These are phyloP conservation scores for Haplosporangium gracile DNA, from an alignment of 192 early-diverging fungal genomes.

Conservation along the genomic window DNA sequence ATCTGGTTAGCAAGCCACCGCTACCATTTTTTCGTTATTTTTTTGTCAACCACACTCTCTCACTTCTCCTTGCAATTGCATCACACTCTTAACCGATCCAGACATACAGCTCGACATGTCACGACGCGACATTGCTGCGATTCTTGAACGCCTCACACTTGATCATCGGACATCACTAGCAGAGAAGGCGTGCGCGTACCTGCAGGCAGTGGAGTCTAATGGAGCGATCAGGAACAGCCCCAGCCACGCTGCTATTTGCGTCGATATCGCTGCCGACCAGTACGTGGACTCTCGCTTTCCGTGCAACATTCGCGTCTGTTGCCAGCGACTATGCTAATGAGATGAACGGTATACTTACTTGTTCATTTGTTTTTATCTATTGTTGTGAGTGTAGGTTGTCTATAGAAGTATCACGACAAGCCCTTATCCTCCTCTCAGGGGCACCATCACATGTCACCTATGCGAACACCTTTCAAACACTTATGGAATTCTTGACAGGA, in stretches of 20 bases:
- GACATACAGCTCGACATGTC: constrained; percentile 25
- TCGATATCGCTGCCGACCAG: constrained; percentile 47
- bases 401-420: constrained; percentile 37
- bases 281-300: constrained; percentile 2
- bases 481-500: constrained; percentile 21
- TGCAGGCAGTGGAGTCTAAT: constrained; percentile 40
- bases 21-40: not conserved
- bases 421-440: constrained; percentile 34
- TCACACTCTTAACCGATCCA: not conserved
- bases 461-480: constrained; percentile 20
- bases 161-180: constrained; percentile 48
- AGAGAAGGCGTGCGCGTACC: constrained; percentile 47
- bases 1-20: not conserved
- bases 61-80: too few species aligned
- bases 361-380: not conserved
- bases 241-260: constrained; percentile 50
- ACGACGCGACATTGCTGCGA: constrained; percentile 35
- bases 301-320: not conserved
- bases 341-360: not conserved
- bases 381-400: constrained; percentile 8
- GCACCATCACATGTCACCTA: constrained; percentile 16
- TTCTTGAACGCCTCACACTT: constrained; percentile 39
- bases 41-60: not conserved
- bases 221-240: constrained; percentile 37
- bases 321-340: not conserved